These are phyloP conservation scores for Stylosanthes scabra DNA, from an alignment of 331 rosid genomes.

Conservation along the genomic window DNA sequence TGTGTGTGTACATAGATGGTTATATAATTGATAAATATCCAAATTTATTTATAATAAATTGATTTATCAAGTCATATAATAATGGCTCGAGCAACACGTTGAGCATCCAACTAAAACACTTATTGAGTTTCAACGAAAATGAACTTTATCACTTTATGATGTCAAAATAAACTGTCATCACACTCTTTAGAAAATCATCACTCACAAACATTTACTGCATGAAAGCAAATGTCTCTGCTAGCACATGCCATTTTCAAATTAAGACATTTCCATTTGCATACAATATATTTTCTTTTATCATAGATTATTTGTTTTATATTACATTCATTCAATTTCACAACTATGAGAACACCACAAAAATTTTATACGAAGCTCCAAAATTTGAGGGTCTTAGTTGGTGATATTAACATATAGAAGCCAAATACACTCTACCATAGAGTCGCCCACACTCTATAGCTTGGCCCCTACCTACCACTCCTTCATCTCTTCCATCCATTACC, in stretches of 20 bases:
- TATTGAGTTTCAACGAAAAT: slow-evolving; percentile 7
- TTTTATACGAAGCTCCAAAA: not conserved
- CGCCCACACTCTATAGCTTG: no score
- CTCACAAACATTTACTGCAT: slow-evolving; percentile 27
- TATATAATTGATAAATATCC: not conserved
- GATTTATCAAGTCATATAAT: not conserved
- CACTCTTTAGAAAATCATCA: slow-evolving; percentile 27
- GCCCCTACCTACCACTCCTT: no score
- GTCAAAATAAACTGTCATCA: slow-evolving; percentile 25
- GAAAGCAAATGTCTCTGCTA: slow-evolving; percentile 37
- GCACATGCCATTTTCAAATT: slow-evolving; percentile 22
- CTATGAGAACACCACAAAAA: slow-evolving; percentile 31
- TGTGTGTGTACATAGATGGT: no score
- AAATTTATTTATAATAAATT: not conserved
- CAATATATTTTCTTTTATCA: slow-evolving; percentile 21
- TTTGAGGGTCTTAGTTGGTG: no score
- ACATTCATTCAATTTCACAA: slow-evolving; percentile 46
- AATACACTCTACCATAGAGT: no score
- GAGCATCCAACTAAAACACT: not conserved
- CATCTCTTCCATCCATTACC: no score
- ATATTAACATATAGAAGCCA: no score
- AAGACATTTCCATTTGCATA: slow-evolving; percentile 20
- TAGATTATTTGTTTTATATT: slow-evolving; percentile 34
- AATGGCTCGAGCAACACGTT: not conserved
- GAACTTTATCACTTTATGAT: slow-evolving; percentile 37